Base-by-base conservation (phyloP, 2,329 filamentous ascomycete species). In the Raffaelea albimanens region DNA sequence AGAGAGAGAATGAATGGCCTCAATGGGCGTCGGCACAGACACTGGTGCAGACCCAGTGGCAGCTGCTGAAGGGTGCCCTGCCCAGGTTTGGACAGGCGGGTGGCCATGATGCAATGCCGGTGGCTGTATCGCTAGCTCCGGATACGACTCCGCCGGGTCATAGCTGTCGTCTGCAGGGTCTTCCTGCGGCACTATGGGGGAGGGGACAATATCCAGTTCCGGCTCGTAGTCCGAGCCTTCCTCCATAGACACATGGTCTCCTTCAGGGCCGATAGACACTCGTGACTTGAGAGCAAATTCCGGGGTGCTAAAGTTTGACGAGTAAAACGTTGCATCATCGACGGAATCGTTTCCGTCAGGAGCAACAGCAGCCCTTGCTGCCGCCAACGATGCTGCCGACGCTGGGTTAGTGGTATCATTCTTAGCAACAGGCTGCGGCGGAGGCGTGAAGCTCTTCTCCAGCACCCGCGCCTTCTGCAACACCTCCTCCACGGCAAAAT, bases 271-370 rank as follows among this genome's bases (percentile, higher is more conserved):
- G 56, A 61, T 76, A 71, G 61, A 78, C 67, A 69, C 58, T 49
- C 68, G 69, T 23, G 71, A 67, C 36, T 69, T 68, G 50, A 69
- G 66, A 44, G 67, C 69, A 25, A 71, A 73, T 48, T 78, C 72
- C 51, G 78, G 78, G 54, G 89, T 95, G 63, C 90, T 86, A 71
- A 90, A 83, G 69, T 85, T 87, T 67, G 90, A 96, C 56, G 91
- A 96, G 72, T 97, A 96, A 66, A 95, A 95, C 38, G 89, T 93
- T 61, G 94, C 89, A 63, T 94, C 85, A 67, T 96, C 89, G 68
- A 89, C 87, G 33, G 87, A 93, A 64, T 91, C 87, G 75, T 75
- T 85, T 60, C 77, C 67, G 55, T 50, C 52, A 22, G 40, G n/a
- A n/a, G 18, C 23, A 10, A 40, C 38, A 8, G 29, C 33, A 16